These are phyloP conservation scores for Basidiobolus heterosporus DNA, from an alignment of 371 early-diverging fungal species.

Conservation along the genomic window DNA sequence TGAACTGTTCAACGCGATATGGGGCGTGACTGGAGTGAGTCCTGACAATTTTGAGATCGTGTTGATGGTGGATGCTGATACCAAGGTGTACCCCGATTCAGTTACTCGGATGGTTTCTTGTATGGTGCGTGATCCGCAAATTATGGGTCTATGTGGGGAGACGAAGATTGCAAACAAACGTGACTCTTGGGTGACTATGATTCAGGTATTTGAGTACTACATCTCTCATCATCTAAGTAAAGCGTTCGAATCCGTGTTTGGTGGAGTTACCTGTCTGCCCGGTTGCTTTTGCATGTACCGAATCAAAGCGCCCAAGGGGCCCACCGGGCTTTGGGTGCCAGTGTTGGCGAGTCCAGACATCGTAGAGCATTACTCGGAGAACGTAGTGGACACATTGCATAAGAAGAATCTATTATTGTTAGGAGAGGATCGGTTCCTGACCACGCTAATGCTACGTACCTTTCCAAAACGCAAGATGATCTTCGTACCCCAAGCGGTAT, in stretches of 20 bases:
- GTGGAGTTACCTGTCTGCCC: slow-evolving; percentile 90
- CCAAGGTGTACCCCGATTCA: slow-evolving; percentile 63
- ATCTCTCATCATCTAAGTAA: slow-evolving; percentile 86
- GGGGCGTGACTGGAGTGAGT: slow-evolving; percentile 57
- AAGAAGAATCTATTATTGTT: slow-evolving; percentile 93
- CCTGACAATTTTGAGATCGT: slow-evolving; percentile 74
- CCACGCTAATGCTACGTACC: slow-evolving; percentile 93
- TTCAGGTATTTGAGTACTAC: slow-evolving; percentile 95
- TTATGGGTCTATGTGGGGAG: slow-evolving; percentile 72
- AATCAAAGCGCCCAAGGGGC: slow-evolving; percentile 64
- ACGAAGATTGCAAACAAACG: slow-evolving; percentile 72
- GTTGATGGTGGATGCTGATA: slow-evolving; percentile 96
- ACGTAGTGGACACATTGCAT: slow-evolving; percentile 94
- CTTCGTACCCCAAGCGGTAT: slow-evolving; percentile 93
- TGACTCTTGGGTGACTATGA: slow-evolving; percentile 71
- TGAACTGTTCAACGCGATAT: slow-evolving; percentile 81
- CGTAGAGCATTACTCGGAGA: slow-evolving; percentile 90
- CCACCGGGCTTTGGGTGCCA: slow-evolving; percentile 69
- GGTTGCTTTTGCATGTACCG: slow-evolving; percentile 96
- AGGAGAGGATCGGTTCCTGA: slow-evolving; percentile 97
- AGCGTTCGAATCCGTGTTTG: slow-evolving; percentile 89
- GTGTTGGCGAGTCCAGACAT: slow-evolving; percentile 85
- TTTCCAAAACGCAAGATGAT: slow-evolving; percentile 94
- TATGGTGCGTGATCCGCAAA: slow-evolving; percentile 53
- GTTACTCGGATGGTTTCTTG: slow-evolving; percentile 53